Base-by-base conservation (phyloP, 2,329 filamentous ascomycete species). In the Mycosphaerella sp. region DNA sequence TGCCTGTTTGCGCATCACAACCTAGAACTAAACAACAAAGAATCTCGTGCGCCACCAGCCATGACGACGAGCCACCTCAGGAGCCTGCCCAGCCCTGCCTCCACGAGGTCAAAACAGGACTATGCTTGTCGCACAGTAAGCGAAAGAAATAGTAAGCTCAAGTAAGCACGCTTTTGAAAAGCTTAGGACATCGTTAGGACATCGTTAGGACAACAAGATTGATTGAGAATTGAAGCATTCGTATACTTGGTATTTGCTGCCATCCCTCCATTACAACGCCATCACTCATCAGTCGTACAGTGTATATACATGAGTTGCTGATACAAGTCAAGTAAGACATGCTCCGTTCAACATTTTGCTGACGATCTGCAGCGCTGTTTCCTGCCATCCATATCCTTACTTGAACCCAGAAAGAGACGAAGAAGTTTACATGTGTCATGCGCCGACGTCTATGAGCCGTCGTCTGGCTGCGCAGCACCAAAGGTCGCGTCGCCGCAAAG, bases 401-500 rank as follows among this genome's bases (percentile, higher is more conserved):
- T 17, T 18, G 3, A 32, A 16, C 37, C 42, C 16, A 13, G 32
- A 28, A 34, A 34, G 30, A 34, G 30, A 12, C 30, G 30, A 34
- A 34, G 13, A 34, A 34, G 30, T 34, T 8, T 5, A 9, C 13
- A 34, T 34, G 4, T 34, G 7, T 25, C 3, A 36, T 17, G 27
- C 32, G 28, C 32, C 4, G 41, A 39, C 39, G 28, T 18, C 32
- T 47, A 66, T 17, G 62, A 61, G 9, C 64, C 63, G 58, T 67
- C 64, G 58, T 67, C 64, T 30, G 64, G 64, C 54, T 58, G 51
- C 14, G 59, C 61, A 36, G 49, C 55, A 3, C 53, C 59, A 37
- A 56, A 64, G 17, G 59, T 54, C 50, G 57, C 61, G 34, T 46
- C 59, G 3, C 64, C 64, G 52, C 64, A 67, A 16, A 65, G 27